Evolutionary conservation across 2,329 filamentous ascomycete species (phyloP), one percentile per base, ranked within the genome.

Genomic region (Chaetomium olivaceum): DNA sequence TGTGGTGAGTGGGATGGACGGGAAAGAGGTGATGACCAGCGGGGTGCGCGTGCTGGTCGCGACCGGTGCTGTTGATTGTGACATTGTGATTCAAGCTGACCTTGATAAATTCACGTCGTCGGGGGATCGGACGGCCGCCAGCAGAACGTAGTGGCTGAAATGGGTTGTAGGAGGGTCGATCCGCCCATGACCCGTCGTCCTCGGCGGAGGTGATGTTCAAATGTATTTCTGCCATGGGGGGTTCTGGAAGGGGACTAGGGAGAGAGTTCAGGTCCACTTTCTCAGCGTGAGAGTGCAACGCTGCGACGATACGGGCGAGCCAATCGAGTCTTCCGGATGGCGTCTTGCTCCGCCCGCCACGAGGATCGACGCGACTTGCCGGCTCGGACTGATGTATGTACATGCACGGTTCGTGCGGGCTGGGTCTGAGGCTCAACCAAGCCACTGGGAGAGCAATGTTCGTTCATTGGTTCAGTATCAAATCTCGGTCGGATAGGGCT

Each of bases 1-100:
- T 1, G 71, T 73, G 11, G 71, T 74, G 29, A 74, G 68, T 5
- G 73, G 72, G 27, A 71, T 67, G 12, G 16, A 36, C 19, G 68
- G 54, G 36, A 74, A 74, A 23, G 70, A 72, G 7, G 71, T 71
- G 63, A 73, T 62, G 33, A 59, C 36, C 7, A 59, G 23, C 11
- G 55, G 46, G 4, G 51, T 57, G 21, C 16, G n/a, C 29, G 39
- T 48, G 21, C 52, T 23, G 1, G 57, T 27, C 16, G 51, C 29
- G 4, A 14, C 9, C n/a, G 58, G 19, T 39, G 52, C 12, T 23
- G 52, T 19, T 12, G 29, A 43, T 21, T 48, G n/a, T 4, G 61
- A 16, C 55, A 48, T 63, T 21, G 43, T 58, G 31, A 56, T n/a
- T 11, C 12, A 9, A 27, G 23, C 31, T 6, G 58, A 21, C 29